phyloP scores from a whole-genome alignment of 768 basidiomycete species.

The Suillus paluster region DNA sequence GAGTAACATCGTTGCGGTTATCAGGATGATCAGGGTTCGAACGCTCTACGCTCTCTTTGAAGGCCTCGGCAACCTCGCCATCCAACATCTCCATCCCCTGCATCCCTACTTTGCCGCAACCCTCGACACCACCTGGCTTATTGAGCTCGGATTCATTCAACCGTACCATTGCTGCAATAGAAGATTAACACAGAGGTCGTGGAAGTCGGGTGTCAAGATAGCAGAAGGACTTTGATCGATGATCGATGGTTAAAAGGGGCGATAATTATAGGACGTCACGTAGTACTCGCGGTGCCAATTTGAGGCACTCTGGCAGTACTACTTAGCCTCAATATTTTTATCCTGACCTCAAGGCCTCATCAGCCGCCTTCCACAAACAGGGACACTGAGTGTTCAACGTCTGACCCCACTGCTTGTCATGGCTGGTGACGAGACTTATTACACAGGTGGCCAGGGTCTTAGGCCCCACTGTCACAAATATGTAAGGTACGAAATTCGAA shows the following conservation, averaged over 20 bases:
- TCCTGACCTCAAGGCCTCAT: neutral
- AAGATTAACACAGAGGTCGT: neutral
- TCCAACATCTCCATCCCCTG: constrained; percentile 2
- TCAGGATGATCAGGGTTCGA: constrained; percentile 14
- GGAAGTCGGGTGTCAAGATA: neutral
- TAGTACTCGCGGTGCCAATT: too few relatives aligned
- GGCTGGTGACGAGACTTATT: neutral
- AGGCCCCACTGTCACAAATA: neutral
- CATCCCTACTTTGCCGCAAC: neutral
- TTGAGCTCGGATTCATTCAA: constrained; percentile 2
- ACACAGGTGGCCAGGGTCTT: neutral
- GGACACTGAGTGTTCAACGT: neutral
- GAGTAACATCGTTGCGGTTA: constrained; percentile 15
- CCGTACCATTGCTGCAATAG: neutral
- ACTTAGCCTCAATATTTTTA: too few relatives aligned
- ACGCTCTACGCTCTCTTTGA: constrained; percentile 6
- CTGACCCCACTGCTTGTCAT: neutral
- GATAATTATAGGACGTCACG: neutral
- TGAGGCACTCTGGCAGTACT: too few relatives aligned
- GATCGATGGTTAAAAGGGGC: neutral
- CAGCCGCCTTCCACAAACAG: neutral
- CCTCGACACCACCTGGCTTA: constrained; percentile 5
- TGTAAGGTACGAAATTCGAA: neutral
- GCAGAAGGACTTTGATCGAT: neutral
- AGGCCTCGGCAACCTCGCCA: neutral